phyloP scores from a whole-genome alignment of 2,329 filamentous ascomycete species.

The Colletotrichum agaves region DNA sequence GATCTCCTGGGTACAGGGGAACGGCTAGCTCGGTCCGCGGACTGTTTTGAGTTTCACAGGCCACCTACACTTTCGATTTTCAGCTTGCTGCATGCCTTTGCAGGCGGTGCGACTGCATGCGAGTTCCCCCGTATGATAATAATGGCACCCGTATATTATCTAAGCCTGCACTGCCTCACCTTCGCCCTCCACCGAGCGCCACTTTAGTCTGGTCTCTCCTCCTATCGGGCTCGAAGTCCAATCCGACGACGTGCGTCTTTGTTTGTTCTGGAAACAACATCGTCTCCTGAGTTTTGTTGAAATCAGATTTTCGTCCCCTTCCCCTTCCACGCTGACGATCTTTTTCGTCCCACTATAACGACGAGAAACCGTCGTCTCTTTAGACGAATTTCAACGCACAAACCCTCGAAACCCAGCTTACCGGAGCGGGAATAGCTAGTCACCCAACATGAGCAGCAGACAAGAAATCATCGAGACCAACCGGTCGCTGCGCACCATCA shows the following conservation, averaged over 20 bases:
- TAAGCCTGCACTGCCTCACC: slow-evolving; percentile 31
- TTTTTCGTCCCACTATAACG: not conserved
- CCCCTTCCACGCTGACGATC: not conserved
- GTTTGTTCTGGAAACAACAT: slow-evolving; percentile 34
- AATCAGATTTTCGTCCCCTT: not conserved
- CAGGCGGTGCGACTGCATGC: slow-evolving; percentile 3
- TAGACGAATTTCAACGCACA: not conserved
- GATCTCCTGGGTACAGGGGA: slow-evolving; percentile 12
- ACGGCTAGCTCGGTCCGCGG: slow-evolving; percentile 31
- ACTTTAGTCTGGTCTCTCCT: slow-evolving; percentile 30
- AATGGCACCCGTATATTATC: slow-evolving; percentile 13
- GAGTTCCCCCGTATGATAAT: not conserved
- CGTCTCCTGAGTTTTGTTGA: slow-evolving; percentile 13
- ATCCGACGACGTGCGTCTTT: slow-evolving; percentile 12
- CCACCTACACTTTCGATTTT: slow-evolving; percentile 29
- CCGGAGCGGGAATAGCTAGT: slow-evolving; percentile 9
- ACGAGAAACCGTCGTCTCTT: not conserved
- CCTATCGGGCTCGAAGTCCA: slow-evolving; percentile 21
- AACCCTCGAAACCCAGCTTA: not conserved
- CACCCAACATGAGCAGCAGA: slow-evolving; percentile 58
- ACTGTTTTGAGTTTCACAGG: slow-evolving; percentile 34
- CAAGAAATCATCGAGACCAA: slow-evolving; percentile 77
- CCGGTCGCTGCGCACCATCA: slow-evolving; percentile 87
- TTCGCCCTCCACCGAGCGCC: slow-evolving; percentile 32
- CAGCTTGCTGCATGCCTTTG: not conserved